Conservation (phyloP, 2,329 filamentous ascomycete genomes). For the Arthrobotrys musiformis region DNA sequence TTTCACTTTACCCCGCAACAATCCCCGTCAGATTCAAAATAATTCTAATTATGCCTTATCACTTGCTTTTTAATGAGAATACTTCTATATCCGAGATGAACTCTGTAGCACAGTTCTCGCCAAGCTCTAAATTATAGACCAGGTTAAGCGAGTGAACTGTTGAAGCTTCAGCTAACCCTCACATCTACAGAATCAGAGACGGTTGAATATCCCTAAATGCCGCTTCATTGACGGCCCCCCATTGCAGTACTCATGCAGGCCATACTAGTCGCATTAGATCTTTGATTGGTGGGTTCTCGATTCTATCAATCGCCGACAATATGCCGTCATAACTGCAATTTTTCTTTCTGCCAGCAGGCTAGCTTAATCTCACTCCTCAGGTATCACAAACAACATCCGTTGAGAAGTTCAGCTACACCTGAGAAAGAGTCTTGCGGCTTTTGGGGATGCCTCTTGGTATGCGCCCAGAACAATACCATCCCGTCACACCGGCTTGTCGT, state of each 20-base stretch:
- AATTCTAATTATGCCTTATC: constrained; percentile 21
- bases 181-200: constrained; percentile 7
- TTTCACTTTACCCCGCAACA: constrained; percentile 9
- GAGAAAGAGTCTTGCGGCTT: constrained; percentile 6
- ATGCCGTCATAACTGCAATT: constrained; percentile 38
- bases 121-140: constrained; percentile 43
- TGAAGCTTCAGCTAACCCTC: constrained; percentile 25
- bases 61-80: constrained; percentile 26
- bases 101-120: constrained; percentile 46
- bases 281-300: constrained; percentile 46
- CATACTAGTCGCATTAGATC: constrained; percentile 1
- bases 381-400: constrained; percentile 14
- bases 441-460: not conserved
- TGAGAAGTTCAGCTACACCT: constrained; percentile 15
- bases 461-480: constrained; percentile 5
- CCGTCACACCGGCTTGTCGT: constrained; percentile 35
- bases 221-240: constrained; percentile 47
- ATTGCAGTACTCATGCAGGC: constrained; percentile 20
- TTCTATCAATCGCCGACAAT: constrained; percentile 36
- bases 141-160: constrained; percentile 44
- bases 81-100: constrained; percentile 32
- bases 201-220: constrained; percentile 55
- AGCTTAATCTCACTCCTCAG: constrained; percentile 15
- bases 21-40: not conserved
- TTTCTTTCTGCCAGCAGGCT: no score